Percentiles rank a stretch among this genome's conserved stretches.
These are phyloP conservation scores for Phytophthora cactorum DNA, from an alignment of 352 stramenopile species.

Conservation along the genomic window DNA sequence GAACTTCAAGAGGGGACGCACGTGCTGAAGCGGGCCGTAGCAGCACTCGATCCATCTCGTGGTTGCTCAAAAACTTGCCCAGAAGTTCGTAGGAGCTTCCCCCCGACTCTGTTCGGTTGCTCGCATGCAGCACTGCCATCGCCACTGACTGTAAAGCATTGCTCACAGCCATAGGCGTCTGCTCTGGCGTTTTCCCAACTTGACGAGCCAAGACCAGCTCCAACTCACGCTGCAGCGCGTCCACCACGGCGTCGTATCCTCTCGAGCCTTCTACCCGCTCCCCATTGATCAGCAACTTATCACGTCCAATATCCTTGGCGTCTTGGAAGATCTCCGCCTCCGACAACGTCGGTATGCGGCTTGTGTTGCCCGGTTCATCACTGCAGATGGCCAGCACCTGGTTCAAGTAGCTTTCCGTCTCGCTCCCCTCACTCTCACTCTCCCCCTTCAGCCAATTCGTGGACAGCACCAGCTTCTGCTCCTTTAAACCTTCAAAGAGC, in stretches of 20 bases:
- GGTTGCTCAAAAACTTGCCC: slow-evolving; percentile 58
- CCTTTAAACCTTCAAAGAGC: slow-evolving; percentile 45
- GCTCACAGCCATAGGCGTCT: slow-evolving; percentile 41
- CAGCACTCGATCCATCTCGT: slow-evolving; percentile 63
- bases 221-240: slow-evolving; percentile 51
- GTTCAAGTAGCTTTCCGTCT: slow-evolving; percentile 40
- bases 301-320: slow-evolving; percentile 81
- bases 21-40: slow-evolving; percentile 69
- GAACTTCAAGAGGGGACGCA: slow-evolving; percentile 60
- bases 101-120: slow-evolving; percentile 83
- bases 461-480: slow-evolving; percentile 46
- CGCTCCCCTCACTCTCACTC: background rate
- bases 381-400: slow-evolving; percentile 39
- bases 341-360: slow-evolving; percentile 35
- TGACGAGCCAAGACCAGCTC: slow-evolving; percentile 37
- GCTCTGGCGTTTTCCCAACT: slow-evolving; percentile 36
- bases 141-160: slow-evolving; percentile 40
- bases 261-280: slow-evolving; percentile 46
- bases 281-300: slow-evolving; percentile 77
- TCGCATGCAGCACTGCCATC: slow-evolving; percentile 52
- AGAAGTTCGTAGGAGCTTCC: slow-evolving; percentile 76
- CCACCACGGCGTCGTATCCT: slow-evolving; percentile 70
- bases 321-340: slow-evolving; percentile 77
- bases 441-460: slow-evolving; percentile 47
- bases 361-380: slow-evolving; percentile 2